Percentiles rank a stretch among this genome's conserved stretches.
Conservation (phyloP, 2,329 filamentous ascomycete species). For the Kalmusia sp. region DNA sequence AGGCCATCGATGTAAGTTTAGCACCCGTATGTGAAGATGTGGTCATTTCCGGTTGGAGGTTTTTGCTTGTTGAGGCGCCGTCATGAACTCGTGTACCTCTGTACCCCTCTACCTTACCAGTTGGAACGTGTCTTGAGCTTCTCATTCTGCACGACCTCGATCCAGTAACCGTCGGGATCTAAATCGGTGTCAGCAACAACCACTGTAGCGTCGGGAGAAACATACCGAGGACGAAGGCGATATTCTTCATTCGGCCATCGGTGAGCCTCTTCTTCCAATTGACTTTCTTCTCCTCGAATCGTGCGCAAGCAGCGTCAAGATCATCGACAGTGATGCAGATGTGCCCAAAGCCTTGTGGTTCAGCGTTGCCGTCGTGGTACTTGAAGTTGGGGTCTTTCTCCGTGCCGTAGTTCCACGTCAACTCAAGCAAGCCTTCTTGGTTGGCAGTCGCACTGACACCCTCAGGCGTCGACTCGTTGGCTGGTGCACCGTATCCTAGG, state of each 20-base stretch:
- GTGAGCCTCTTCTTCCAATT: conserved; percentile 96
- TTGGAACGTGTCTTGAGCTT: conserved; percentile 58
- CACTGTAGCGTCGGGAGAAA: neutral
- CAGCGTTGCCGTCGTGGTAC: conserved; percentile 91
- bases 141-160: conserved; percentile 81
- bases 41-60: neutral
- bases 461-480: conserved; percentile 60
- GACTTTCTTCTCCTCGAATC: conserved; percentile 82
- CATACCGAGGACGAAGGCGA: conserved; percentile 81
- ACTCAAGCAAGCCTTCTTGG: conserved; percentile 84
- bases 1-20: too few species aligned
- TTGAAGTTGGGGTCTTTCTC: conserved; percentile 84
- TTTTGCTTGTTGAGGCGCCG: neutral
- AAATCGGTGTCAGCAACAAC: conserved; percentile 18
- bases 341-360: conserved; percentile 94
- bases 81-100: neutral
- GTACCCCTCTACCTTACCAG: conserved; percentile 35
- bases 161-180: conserved; percentile 83
- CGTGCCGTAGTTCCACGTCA: conserved; percentile 84
- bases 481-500: conserved; percentile 71
- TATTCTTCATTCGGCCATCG: conserved; percentile 89
- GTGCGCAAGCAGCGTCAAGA: conserved; percentile 82
- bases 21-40: neutral
- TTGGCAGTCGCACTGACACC: conserved; percentile 66
- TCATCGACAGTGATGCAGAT: conserved; percentile 90